phyloP scores from a whole-genome alignment of 2,329 filamentous ascomycete genomes.

The Plectosphaerella sp. region DNA sequence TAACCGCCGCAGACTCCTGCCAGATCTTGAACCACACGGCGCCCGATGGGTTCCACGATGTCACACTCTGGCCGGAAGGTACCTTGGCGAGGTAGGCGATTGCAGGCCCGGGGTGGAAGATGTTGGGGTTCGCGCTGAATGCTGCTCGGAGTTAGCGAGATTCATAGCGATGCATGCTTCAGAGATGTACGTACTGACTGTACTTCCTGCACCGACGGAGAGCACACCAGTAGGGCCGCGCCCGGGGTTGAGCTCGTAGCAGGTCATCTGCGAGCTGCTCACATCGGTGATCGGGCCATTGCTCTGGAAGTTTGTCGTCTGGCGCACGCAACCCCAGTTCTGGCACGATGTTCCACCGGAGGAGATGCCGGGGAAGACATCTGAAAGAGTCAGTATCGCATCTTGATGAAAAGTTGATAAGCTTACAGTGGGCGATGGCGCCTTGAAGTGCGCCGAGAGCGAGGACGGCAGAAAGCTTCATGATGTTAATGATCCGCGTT shows the following conservation, averaged over 20 bases:
- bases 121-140: slow-evolving; percentile 29
- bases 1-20: slow-evolving; percentile 28
- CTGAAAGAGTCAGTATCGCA: slow-evolving; percentile 16
- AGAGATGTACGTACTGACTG: slow-evolving; percentile 7
- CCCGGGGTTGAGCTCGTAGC: slow-evolving; percentile 39
- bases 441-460: slow-evolving; percentile 15
- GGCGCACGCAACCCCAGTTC: slow-evolving; percentile 43
- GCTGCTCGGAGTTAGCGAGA: slow-evolving; percentile 8
- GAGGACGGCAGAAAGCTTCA: slow-evolving; percentile 15
- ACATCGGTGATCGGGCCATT: slow-evolving; percentile 46
- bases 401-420: too few relatives aligned
- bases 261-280: slow-evolving; percentile 41
- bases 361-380: slow-evolving; percentile 35
- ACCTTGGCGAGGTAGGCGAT: slow-evolving; percentile 31
- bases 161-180: too few relatives aligned
- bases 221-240: slow-evolving; percentile 38
- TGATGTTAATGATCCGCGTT: background rate
- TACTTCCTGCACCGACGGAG: slow-evolving; percentile 17
- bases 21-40: slow-evolving; percentile 33
- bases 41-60: slow-evolving; percentile 25
- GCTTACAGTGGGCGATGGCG: slow-evolving; percentile 33
- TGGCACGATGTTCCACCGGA: slow-evolving; percentile 22
- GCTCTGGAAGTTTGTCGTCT: slow-evolving; percentile 44
- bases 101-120: slow-evolving; percentile 33
- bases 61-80: slow-evolving; percentile 24